Base-by-base conservation (phyloP, 306 rosid genomes). In the Corylus avellana region DNA sequence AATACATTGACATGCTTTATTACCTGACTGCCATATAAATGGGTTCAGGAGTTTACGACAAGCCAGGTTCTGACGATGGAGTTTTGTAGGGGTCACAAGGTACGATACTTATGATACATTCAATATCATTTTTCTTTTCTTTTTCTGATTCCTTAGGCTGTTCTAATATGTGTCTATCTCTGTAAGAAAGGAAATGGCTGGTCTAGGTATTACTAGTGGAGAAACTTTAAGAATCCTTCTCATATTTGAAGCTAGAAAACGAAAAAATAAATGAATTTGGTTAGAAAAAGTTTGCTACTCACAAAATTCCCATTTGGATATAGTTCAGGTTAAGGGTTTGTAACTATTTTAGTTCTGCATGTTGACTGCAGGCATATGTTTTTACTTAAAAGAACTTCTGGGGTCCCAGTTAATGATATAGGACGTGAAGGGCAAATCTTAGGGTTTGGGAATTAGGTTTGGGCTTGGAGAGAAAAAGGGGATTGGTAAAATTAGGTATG, bases 11-110 rank as follows among this genome's bases (percentile, higher is more conserved):
- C 58, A 56, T 79, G 77, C 66, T 66, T 35, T 56, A 71, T 77
- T 72, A 81, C 54, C 39, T 48, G 82, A 77, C 47, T 72, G 78
- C 54, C 78, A 69, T 57, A 72, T 73, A 75, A 75, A 69, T 87
- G 37, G 80, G 3, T 83, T 80, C 85, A 94, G 98, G 97, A 89
- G 72, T 85, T 85, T 85, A 92, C 98, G 7, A 92, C 89, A 47
- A 88, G 75, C 72, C 89, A 85, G 86, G 94, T 94, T 81, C 88
- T 94, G 76, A 89, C 90, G 51, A 94, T 92, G 98, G 81, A 94
- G 80, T 94, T 91, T 84, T 91, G 70, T 86, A 35, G 63, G 12
- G 98, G 98, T 69, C 84, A 59, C 61, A 92, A 88, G 98, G 97
- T 92, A 86, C 49, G 83, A 20, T 81, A 67, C 72, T 42, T 37